Evolutionary conservation across 805 yeast species (phyloP).

Genomic region (Starmerella riodocensis): DNA sequence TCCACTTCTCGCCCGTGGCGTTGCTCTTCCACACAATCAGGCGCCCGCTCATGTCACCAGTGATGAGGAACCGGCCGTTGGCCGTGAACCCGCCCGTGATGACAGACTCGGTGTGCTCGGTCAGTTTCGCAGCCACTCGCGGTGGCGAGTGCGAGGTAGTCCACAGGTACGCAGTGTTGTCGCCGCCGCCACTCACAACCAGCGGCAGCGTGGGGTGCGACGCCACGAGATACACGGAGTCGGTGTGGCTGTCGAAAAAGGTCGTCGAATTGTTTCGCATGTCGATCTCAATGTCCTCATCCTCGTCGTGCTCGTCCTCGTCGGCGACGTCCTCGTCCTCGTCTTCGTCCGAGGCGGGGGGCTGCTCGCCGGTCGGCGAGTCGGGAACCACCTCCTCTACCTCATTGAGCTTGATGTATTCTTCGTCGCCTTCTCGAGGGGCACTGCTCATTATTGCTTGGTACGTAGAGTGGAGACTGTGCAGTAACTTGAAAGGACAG

Average conservation of each 20-base stretch:
- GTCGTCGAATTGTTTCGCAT: constrained; percentile 79
- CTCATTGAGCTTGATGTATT: constrained; percentile 20
- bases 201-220: constrained; percentile 71
- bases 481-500: too few species aligned
- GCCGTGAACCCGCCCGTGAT: constrained; percentile 68
- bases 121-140: constrained; percentile 57
- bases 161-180: constrained; percentile 80
- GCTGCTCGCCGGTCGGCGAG: constrained; percentile 24
- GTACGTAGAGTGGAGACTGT: too few species aligned
- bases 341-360: constrained; percentile 20
- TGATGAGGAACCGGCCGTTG: constrained; percentile 67
- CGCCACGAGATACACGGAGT: constrained; percentile 72
- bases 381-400: constrained; percentile 26
- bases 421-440: constrained; percentile 2
- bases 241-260: constrained; percentile 81
- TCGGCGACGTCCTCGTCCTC: constrained; percentile 16
- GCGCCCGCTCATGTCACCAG: constrained; percentile 93
- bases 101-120: constrained; percentile 80
- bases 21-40: constrained; percentile 57
- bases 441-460: neutral
- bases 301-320: constrained; percentile 32
- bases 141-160: constrained; percentile 71
- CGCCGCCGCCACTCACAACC: constrained; percentile 93
- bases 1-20: constrained; percentile 78
- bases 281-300: constrained; percentile 59